Percentiles rank a stretch among this genome's conserved stretches.
Evolutionary conservation across 306 rosid genomes (phyloP).

Genomic region (Spatholobus suberectus): DNA sequence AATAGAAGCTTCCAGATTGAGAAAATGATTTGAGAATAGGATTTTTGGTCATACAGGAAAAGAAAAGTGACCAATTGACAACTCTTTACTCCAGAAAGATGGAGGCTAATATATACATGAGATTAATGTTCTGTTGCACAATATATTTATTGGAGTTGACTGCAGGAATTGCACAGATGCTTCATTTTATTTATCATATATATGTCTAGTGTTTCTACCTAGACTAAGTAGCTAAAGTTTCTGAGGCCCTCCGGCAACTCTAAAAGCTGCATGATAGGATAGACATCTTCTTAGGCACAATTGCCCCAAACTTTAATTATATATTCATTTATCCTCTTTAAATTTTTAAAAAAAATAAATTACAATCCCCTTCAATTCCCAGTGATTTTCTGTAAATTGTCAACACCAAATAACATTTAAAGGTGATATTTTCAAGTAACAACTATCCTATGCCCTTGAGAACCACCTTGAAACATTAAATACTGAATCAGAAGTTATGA

Average conservation of each 20-base stretch:
- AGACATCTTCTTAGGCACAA: constrained; percentile 2
- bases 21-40: constrained; percentile 30
- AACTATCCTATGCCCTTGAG: constrained; percentile 7
- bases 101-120: not conserved
- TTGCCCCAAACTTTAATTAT: not conserved
- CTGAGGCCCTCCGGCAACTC: constrained; percentile 9
- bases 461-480: constrained; percentile 16
- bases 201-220: not conserved
- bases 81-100: constrained; percentile 19
- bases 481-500: constrained; percentile 24
- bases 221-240: not conserved
- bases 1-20: constrained; percentile 39
- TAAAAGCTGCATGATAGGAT: not conserved
- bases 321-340: not conserved
- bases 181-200: constrained; percentile 10
- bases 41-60: constrained; percentile 4
- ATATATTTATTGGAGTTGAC: not conserved
- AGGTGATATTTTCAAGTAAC: constrained; percentile 28
- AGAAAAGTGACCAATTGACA: not conserved
- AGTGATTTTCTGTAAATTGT: constrained; percentile 4
- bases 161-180: not conserved
- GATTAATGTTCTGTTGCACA: not conserved
- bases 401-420: constrained; percentile 23
- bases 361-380: constrained; percentile 22
- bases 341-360: not conserved